Evolutionary conservation across 1,284 basidiomycete genomes (phyloP).

Genomic region (Ustilago shanxiensis): DNA sequence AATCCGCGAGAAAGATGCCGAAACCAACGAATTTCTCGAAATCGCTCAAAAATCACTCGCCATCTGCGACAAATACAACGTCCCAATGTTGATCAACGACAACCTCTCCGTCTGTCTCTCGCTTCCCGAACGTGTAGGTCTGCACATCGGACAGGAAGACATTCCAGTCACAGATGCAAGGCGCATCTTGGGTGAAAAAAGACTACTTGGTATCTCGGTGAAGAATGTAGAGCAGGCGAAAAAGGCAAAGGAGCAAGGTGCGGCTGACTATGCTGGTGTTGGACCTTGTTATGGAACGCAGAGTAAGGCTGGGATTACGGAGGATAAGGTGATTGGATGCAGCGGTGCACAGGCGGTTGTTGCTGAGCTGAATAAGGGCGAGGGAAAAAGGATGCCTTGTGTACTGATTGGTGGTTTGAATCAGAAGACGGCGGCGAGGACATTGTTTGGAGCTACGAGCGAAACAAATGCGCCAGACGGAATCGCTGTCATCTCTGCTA

Average conservation of each 20-base stretch:
- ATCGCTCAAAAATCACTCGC: slow-evolving; percentile 80
- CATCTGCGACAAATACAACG: slow-evolving; percentile 82
- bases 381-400: slow-evolving; percentile 49
- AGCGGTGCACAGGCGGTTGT: slow-evolving; percentile 55
- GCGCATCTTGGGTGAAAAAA: slow-evolving; percentile 75
- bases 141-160: slow-evolving; percentile 93
- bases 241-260: slow-evolving; percentile 23
- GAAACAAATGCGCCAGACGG: slow-evolving; percentile 72
- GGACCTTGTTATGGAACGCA: slow-evolving; percentile 73
- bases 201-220: slow-evolving; percentile 86
- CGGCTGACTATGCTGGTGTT: slow-evolving; percentile 86
- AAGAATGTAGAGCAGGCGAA: slow-evolving; percentile 73
- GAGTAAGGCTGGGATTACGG: slow-evolving; percentile 68
- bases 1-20: slow-evolving; percentile 58
- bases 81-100: slow-evolving; percentile 87
- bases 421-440: slow-evolving; percentile 58
- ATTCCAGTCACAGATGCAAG: slow-evolving; percentile 80
- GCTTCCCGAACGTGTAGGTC: slow-evolving; percentile 76
- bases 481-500: slow-evolving; percentile 90
- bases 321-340: slow-evolving; percentile 61
- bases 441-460: slow-evolving; percentile 57
- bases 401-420: slow-evolving; percentile 68
- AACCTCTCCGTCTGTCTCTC: slow-evolving; percentile 60
- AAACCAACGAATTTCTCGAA: slow-evolving; percentile 76
- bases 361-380: slow-evolving; percentile 24